Percentiles rank a stretch among this genome's conserved stretches.
phyloP scores from a whole-genome alignment of 2,329 filamentous ascomycete genomes.

The Cylindrodendrum hubeiense region DNA sequence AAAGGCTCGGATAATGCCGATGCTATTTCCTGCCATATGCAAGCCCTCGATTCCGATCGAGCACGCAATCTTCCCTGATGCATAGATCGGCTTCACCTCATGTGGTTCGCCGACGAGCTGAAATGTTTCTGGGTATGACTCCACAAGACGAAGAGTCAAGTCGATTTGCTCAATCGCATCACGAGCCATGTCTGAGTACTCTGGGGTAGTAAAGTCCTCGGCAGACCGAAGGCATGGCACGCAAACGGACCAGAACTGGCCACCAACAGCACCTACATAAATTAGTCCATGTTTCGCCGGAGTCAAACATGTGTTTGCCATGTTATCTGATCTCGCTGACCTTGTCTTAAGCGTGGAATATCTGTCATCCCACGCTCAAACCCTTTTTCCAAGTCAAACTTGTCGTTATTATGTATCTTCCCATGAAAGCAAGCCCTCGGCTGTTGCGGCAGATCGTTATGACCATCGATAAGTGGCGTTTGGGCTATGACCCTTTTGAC shows the following conservation, averaged over 20 bases:
- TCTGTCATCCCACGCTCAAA: constrained; percentile 50
- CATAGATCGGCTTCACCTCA: constrained; percentile 45
- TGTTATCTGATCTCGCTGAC: background rate
- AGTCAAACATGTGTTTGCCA: no score
- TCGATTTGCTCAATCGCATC: constrained; percentile 35
- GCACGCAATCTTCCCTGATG: constrained; percentile 48
- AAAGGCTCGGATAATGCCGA: constrained; percentile 48
- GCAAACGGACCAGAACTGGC: constrained; percentile 48
- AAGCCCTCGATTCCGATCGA: constrained; percentile 52
- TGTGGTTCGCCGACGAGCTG: constrained; percentile 41
- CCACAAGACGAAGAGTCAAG: constrained; percentile 39
- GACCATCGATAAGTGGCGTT: constrained; percentile 51
- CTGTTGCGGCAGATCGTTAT: constrained; percentile 50
- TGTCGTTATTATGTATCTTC: constrained; percentile 48
- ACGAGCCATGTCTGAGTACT: constrained; percentile 37
- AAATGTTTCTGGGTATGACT: constrained; percentile 40
- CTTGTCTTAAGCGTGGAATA: constrained; percentile 41
- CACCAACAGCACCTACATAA: constrained; percentile 40
- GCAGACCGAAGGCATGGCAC: constrained; percentile 43
- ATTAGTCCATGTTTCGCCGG: background rate
- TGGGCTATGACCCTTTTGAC: constrained; percentile 43
- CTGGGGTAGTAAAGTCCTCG: constrained; percentile 40
- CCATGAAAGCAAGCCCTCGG: constrained; percentile 43
- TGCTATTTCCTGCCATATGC: constrained; percentile 50
- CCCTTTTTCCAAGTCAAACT: constrained; percentile 48